Percentiles rank a stretch among this genome's conserved stretches.
These are phyloP conservation scores for Cryphonectria japonica DNA, from an alignment of 2,329 filamentous ascomycete species.

Conservation along the genomic window DNA sequence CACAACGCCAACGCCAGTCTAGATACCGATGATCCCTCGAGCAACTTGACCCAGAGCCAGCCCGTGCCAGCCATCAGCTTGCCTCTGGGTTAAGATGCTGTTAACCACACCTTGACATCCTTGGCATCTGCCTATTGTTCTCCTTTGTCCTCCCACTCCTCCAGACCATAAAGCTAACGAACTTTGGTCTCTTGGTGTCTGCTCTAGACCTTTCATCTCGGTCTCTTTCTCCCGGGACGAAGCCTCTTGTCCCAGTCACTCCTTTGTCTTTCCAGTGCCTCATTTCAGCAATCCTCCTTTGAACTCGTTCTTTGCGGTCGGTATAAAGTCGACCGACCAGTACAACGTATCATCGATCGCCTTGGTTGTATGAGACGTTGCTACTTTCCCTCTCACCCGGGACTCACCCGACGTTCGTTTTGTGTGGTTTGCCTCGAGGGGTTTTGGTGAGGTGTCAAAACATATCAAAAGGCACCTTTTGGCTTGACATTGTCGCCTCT, in stretches of 20 bases:
- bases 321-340: background rate
- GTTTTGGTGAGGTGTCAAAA: background rate
- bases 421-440: no score
- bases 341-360: background rate
- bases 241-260: slow-evolving; percentile 11
- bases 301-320: background rate
- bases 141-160: slow-evolving; percentile 17
- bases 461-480: background rate
- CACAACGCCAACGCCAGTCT: slow-evolving; percentile 17
- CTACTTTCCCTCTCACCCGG: background rate
- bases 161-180: slow-evolving; percentile 18
- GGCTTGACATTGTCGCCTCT: background rate
- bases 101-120: slow-evolving; percentile 5
- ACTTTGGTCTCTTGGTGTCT: slow-evolving; percentile 12
- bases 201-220: slow-evolving; percentile 14
- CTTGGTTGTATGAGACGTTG: background rate
- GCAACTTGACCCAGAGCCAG: slow-evolving; percentile 16
- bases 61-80: background rate
- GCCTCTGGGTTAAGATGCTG: slow-evolving; percentile 15
- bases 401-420: background rate
- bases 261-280: slow-evolving; percentile 17
- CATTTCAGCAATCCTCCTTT: background rate
- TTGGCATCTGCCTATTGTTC: background rate
- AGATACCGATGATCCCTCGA: slow-evolving; percentile 21
- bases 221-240: slow-evolving; percentile 18